Conservation (phyloP, 805 yeast species). For the Lachancea dasiensis region DNA sequence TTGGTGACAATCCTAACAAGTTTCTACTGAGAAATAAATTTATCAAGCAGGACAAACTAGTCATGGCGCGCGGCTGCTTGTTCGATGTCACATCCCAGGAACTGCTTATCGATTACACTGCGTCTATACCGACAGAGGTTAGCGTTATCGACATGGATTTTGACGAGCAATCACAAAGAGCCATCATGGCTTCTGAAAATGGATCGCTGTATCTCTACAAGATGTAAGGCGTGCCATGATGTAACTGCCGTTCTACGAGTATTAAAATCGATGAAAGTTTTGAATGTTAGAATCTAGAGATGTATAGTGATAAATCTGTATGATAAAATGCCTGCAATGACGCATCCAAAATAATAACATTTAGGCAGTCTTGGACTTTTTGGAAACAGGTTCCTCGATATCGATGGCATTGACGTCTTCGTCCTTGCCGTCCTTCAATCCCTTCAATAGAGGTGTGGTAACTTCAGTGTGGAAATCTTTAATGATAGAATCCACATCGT, state of each 20-base stretch:
- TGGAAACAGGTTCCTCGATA: slow-evolving; percentile 27
- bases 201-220: slow-evolving; percentile 5
- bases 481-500: slow-evolving; percentile 95
- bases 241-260: too few species aligned
- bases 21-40: slow-evolving; percentile 5
- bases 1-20: slow-evolving; percentile 2
- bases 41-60: slow-evolving; percentile 3
- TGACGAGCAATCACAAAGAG: slow-evolving; percentile 2
- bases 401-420: slow-evolving; percentile 21
- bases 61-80: slow-evolving; percentile 2
- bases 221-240: too few species aligned
- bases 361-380: slow-evolving; percentile 28
- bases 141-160: slow-evolving; percentile 9
- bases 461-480: slow-evolving; percentile 84
- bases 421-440: slow-evolving; percentile 21
- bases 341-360: too few species aligned
- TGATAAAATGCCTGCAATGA: too few species aligned
- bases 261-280: too few species aligned
- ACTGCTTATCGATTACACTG: slow-evolving; percentile 1
- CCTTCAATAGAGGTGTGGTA: slow-evolving; percentile 44
- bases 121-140: not conserved
- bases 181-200: slow-evolving; percentile 2
- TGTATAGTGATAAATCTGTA: too few species aligned
- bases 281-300: too few species aligned
- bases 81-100: slow-evolving; percentile 6